These are phyloP conservation scores for Chondrostereum purpureum DNA, from an alignment of 1,284 basidiomycete genomes.

Conservation along the genomic window DNA sequence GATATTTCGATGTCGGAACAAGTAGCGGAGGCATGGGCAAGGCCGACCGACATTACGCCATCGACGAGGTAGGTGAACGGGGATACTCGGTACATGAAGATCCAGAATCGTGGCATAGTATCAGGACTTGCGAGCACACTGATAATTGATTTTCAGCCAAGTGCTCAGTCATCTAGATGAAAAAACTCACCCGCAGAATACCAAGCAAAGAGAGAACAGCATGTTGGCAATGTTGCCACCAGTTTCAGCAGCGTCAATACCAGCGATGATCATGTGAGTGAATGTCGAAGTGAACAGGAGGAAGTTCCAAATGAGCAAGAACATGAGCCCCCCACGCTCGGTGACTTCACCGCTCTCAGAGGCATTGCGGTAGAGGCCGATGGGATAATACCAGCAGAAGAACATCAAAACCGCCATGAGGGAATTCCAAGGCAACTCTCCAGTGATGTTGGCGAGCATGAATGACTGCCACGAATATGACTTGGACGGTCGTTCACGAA, in stretches of 20 bases:
- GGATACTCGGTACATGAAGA: conserved; percentile 52
- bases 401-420: conserved; percentile 53
- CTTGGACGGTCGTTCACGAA: conserved; percentile 62
- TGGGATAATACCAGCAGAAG: conserved; percentile 67
- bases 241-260: conserved; percentile 32
- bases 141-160: not conserved
- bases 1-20: conserved; percentile 33
- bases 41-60: conserved; percentile 27
- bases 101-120: conserved; percentile 4
- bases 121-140: not conserved
- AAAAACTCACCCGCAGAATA: conserved; percentile 22
- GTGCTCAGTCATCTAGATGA: not conserved
- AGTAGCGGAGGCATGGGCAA: conserved; percentile 18
- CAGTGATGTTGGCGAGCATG: conserved; percentile 52
- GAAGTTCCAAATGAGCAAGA: conserved; percentile 46
- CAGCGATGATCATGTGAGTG: conserved; percentile 31
- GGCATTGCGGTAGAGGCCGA: conserved; percentile 42
- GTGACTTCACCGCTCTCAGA: conserved; percentile 10
- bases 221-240: conserved; percentile 19
- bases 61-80: conserved; percentile 67
- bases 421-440: conserved; percentile 63
- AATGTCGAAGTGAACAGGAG: conserved; percentile 51
- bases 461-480: conserved; percentile 83
- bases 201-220: conserved; percentile 21
- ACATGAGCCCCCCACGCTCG: conserved; percentile 53